Base-by-base conservation (phyloP, 2,329 filamentous ascomycete genomes). In the Botrytis paeoniae region DNA sequence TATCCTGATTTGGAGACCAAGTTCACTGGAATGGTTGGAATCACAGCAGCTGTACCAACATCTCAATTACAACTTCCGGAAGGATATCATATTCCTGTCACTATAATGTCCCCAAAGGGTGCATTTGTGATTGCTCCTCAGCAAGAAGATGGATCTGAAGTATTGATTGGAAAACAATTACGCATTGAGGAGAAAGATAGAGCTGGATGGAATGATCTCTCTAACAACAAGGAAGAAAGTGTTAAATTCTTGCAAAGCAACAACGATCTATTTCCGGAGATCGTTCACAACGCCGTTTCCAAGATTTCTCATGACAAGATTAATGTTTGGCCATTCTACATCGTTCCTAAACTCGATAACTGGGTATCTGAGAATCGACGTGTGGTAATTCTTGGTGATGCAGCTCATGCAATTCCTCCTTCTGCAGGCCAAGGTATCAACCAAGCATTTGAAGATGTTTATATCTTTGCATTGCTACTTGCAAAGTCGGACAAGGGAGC, bases 41-140 rank as follows among this genome's bases (percentile, higher is more conserved):
- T 86, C 35, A 77, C 77, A 5, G 73, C 76, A 18, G 75, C 80
- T 71, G 37, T 81, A 43, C 20, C 73, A 37, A 51, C 78, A 76
- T 25, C 66, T 78, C 59, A 73, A 74, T 4, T 76, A 72, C 29
- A 76, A 75, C 59, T 77, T 12, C 77, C 78, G 0, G 32, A 68
- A 4, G 73, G 69, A 4, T 77, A 75, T 57, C 69, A 73, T 25
- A 72, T 78, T 35, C 77, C 77, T 22, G 74, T 75, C 18, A 75
- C 77, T 5, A 71, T 78, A 35, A 37, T 39, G 22, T 74, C 79
- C 18, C 43, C 64, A 22, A 73, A 73, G 22, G 86, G 86, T 0
- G 85, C 84, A 0, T 88, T 88, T 73, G 80, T 88, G 10, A 83
- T 88, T 25, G 85, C 85, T 0, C 86, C 85, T 0, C 86, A 88